Evolutionary conservation across 1,284 basidiomycete species (phyloP).

Genomic region (Neolentinus lepideus): DNA sequence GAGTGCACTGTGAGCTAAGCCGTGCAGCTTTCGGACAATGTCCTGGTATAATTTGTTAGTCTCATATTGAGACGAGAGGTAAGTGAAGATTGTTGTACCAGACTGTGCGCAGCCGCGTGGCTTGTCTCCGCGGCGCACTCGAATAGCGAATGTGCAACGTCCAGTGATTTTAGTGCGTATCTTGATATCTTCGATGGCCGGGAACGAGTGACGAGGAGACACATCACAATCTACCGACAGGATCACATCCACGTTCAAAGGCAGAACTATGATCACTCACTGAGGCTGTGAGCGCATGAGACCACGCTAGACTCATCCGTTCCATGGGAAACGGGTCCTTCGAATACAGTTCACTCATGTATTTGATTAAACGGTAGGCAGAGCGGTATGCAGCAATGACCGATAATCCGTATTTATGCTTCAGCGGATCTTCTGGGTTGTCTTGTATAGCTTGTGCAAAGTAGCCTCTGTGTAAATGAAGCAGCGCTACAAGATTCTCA

Average conservation of each 20-base stretch:
- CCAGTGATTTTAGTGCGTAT: slow-evolving; percentile 51
- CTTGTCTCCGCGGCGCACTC: slow-evolving; percentile 40
- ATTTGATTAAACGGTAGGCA: slow-evolving; percentile 54
- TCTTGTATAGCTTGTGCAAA: slow-evolving; percentile 61
- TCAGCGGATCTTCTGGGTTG: slow-evolving; percentile 43
- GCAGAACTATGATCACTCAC: slow-evolving; percentile 30
- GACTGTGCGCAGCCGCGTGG: slow-evolving; percentile 38
- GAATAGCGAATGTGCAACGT: slow-evolving; percentile 41
- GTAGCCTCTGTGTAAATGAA: slow-evolving; percentile 63
- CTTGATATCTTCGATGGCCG: slow-evolving; percentile 48
- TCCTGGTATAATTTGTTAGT: slow-evolving; percentile 25
- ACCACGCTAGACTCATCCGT: slow-evolving; percentile 50
- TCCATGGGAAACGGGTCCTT: slow-evolving; percentile 31
- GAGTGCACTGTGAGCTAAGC: slow-evolving; percentile 43
- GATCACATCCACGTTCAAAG: slow-evolving; percentile 1
- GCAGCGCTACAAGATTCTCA: slow-evolving; percentile 33
- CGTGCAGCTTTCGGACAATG: slow-evolving; percentile 39
- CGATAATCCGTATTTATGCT: slow-evolving; percentile 58
- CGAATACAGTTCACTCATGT: slow-evolving; percentile 33
- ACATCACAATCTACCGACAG: slow-evolving; percentile 53
- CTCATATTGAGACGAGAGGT: slow-evolving; percentile 4
- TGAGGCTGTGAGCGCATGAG: slow-evolving; percentile 50
- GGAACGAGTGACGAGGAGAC: slow-evolving; percentile 51
- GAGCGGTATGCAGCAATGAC: slow-evolving; percentile 65
- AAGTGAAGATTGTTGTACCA: slow-evolving; percentile 25